Conservation (phyloP, 257 asterid species). For the Apocynum venetum region DNA sequence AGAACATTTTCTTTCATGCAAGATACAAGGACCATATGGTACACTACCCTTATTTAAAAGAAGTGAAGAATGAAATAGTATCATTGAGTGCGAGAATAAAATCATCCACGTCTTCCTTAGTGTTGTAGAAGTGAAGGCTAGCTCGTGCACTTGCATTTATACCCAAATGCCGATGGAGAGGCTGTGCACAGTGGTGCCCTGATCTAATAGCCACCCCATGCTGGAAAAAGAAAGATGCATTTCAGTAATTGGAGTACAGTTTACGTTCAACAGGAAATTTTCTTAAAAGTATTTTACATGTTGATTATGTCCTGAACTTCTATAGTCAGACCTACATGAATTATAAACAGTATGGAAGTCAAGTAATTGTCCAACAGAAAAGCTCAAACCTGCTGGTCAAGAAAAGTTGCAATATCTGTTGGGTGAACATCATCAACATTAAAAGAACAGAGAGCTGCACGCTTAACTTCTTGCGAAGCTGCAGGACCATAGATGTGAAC, state of each 20-base stretch:
- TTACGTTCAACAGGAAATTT: not conserved
- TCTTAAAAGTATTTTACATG: not conserved
- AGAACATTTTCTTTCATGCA: conserved; percentile 8
- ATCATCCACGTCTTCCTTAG: conserved; percentile 78
- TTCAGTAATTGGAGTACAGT: not conserved
- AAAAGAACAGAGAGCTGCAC: conserved; percentile 94
- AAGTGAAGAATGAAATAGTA: conserved; percentile 57
- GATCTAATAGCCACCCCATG: conserved; percentile 87
- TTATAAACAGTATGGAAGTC: not conserved
- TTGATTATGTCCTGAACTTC: not conserved
- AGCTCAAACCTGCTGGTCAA: conserved; percentile 70
- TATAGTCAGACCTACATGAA: not conserved
- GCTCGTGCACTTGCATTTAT: conserved; percentile 85
- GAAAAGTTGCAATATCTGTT: conserved; percentile 80
- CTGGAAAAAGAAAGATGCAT: conserved; percentile 32
- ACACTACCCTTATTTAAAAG: conserved; percentile 39
- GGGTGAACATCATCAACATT: conserved; percentile 77
- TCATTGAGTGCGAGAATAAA: conserved; percentile 67
- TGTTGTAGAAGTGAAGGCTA: conserved; percentile 89
- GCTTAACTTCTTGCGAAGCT: conserved; percentile 50
- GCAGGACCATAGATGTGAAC: conserved; percentile 81
- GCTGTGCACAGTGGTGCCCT: conserved; percentile 97
- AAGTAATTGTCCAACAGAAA: not conserved
- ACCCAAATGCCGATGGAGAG: conserved; percentile 77
- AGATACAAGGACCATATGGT: not conserved